These are phyloP conservation scores for Paramecium tetraurelia DNA, from an alignment of 73 alveolate genomes.

Conservation along the genomic window DNA sequence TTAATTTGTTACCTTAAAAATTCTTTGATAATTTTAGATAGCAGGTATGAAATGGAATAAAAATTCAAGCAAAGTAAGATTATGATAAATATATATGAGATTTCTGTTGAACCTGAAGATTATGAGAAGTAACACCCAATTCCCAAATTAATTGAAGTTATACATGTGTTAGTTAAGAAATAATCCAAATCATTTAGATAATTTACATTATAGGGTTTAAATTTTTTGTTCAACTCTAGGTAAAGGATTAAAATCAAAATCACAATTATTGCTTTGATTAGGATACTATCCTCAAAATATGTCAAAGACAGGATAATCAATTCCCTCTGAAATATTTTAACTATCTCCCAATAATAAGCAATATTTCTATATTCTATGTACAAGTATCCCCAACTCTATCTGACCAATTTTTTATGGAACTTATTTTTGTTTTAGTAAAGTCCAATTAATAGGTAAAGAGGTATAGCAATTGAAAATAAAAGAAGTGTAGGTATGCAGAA, in stretches of 20 bases:
- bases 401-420: background rate
- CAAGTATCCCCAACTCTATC: background rate
- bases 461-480: background rate
- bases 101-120: background rate
- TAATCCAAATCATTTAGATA: background rate
- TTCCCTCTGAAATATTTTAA: background rate
- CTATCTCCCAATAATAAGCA: conserved; percentile 45
- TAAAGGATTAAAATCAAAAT: background rate
- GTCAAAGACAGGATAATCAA: background rate
- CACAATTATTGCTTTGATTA: background rate
- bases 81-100: background rate
- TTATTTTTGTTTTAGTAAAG: background rate
- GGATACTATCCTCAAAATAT: background rate
- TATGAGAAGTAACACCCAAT: background rate
- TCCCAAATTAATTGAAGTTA: background rate
- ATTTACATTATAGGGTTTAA: background rate
- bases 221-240: background rate
- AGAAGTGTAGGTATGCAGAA: background rate
- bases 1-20: background rate
- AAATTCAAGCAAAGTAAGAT: background rate
- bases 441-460: background rate
- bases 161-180: background rate
- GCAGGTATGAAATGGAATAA: background rate
- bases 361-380: background rate
- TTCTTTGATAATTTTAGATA: background rate